Evolutionary conservation across 345 rosid genomes (phyloP).

Genomic region (Eucalyptus polybractea): DNA sequence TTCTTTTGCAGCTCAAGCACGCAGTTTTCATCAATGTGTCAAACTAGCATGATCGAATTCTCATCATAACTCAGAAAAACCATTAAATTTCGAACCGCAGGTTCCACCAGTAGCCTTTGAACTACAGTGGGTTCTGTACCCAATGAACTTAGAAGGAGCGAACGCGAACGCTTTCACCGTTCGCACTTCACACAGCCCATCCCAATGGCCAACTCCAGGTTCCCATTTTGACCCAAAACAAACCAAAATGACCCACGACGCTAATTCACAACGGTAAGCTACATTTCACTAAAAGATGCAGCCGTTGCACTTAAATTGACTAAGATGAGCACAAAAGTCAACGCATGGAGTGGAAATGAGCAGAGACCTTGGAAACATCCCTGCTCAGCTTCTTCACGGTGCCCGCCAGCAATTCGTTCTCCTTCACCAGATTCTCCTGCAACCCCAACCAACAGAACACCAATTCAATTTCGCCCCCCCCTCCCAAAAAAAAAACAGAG

Average conservation of each 20-base stretch:
- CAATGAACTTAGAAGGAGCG: not conserved
- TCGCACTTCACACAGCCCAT: not conserved
- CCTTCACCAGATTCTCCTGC: conserved; percentile 66
- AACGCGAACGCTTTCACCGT: not conserved
- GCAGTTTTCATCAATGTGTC: not conserved
- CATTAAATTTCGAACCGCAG: not conserved
- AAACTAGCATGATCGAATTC: not conserved
- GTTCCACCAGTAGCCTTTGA: not conserved
- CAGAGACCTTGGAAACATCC: conserved; percentile 79
- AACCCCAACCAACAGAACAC: not conserved
- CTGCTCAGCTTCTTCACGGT: conserved; percentile 80
- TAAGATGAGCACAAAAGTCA: not conserved
- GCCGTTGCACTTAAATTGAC: not conserved
- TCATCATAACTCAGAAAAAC: not conserved
- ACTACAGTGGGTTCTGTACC: not conserved
- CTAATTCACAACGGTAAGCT: not conserved
- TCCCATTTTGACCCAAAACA: not conserved
- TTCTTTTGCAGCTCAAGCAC: not conserved
- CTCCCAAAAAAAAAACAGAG: no score
- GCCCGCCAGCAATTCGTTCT: conserved; percentile 45
- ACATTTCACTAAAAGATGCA: not conserved
- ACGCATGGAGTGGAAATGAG: not conserved
- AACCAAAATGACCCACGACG: not conserved
- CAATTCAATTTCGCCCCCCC: not conserved
- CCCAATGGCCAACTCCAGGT: not conserved